phyloP scores from a whole-genome alignment of 2,329 filamentous ascomycete genomes.

The Massarina eburnea region DNA sequence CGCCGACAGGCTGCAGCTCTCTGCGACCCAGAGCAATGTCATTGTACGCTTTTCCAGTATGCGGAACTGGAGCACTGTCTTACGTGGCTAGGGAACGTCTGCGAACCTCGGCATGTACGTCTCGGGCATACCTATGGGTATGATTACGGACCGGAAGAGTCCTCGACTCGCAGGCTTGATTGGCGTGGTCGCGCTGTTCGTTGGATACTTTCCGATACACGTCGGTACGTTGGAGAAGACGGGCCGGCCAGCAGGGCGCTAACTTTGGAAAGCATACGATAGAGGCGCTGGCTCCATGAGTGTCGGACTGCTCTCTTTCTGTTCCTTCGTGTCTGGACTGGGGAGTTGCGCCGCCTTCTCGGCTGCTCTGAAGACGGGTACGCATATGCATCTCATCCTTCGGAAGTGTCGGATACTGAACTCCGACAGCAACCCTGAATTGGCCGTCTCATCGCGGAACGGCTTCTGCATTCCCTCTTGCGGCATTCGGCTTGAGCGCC shows the following conservation, averaged over 20 bases:
- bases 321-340: slow-evolving; percentile 80
- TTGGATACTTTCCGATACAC: slow-evolving; percentile 86
- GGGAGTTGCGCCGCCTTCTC: slow-evolving; percentile 92
- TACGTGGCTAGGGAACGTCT: slow-evolving; percentile 54
- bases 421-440: slow-evolving; percentile 72
- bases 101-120: slow-evolving; percentile 95
- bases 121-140: slow-evolving; percentile 82
- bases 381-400: slow-evolving; percentile 10
- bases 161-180: slow-evolving; percentile 76
- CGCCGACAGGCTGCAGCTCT: slow-evolving; percentile 79
- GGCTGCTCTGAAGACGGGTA: slow-evolving; percentile 76
- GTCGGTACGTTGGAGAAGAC: slow-evolving; percentile 42
- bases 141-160: slow-evolving; percentile 81
- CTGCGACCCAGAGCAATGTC: slow-evolving; percentile 89
- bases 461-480: slow-evolving; percentile 88
- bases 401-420: slow-evolving; percentile 8
- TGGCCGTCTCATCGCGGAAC: slow-evolving; percentile 90
- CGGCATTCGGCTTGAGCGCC: slow-evolving; percentile 90
- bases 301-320: slow-evolving; percentile 69
- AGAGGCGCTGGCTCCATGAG: slow-evolving; percentile 61
- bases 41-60: slow-evolving; percentile 60
- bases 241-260: slow-evolving; percentile 16
- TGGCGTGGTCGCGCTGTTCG: slow-evolving; percentile 70
- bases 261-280: slow-evolving; percentile 64
- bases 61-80: slow-evolving; percentile 22